Base-by-base conservation (phyloP, 2,329 filamentous ascomycete species). In the Colletotrichum eleusines region DNA sequence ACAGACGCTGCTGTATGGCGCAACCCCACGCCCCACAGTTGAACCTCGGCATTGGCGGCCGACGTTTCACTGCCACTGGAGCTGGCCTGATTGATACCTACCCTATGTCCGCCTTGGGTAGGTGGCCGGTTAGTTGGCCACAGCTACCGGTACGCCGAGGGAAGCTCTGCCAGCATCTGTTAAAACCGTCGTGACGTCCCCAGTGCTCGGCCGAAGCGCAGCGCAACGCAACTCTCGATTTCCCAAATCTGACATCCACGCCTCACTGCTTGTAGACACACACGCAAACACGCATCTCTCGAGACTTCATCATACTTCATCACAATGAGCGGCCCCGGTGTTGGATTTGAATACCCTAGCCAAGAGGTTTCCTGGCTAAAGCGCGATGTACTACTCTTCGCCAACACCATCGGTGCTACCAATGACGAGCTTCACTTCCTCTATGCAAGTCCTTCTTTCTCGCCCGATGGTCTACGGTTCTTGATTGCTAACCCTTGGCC, bases 401-500 rank as follows among this genome's bases (percentile, higher is more conserved):
- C 95, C 76, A 92, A 92, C 81, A 95, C 92, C 83, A 95, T 98
- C 80, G 95, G 95, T 67, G 91, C 88, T 78, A 95, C 89, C 16
- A 87, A 88, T n/a, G 91, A 97, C 76, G 95, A 98, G 85, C 89
- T 97, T 77, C 94, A 97, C 79, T 97, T 95, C 79, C 90, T 97
- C 83, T 98, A 94, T 77, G 94, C 96, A 86, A 71, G 88, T 78
- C 46, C 26, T 44, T 60, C 28, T n/a, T 46, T 26, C 12, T 57
- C 38, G 53, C 11, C 59, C 38, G 38, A 28, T 48, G n/a, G n/a
- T 40, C 42, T 31, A 23, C 23, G 16, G 42, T 50, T 53, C 16
- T 59, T 57, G 14, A 60, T 35, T 60, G 35, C 38, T 63, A 51
- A 71, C 28, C 4, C 18, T 40, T 1, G 35, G 38, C 2, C 28